Evolutionary conservation across 2,329 filamentous ascomycete genomes (phyloP).

Genomic region (Neofusicoccum cordaticola): DNA sequence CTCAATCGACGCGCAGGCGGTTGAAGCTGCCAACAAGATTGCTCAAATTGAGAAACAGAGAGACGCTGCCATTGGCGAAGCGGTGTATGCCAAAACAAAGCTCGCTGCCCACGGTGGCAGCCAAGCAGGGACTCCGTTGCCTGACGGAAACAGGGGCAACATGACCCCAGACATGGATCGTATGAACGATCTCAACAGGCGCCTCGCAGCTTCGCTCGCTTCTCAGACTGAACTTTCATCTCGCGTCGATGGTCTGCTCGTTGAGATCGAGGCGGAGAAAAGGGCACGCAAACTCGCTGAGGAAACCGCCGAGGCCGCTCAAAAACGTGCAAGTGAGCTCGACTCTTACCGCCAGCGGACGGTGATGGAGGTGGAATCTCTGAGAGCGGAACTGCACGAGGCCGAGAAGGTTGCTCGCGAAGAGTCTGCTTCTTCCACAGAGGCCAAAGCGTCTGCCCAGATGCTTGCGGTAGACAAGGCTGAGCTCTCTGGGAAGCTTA

Average conservation of each 20-base stretch:
- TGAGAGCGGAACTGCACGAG: conserved; percentile 82
- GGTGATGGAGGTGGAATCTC: conserved; percentile 76
- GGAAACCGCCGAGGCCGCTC: conserved; percentile 77
- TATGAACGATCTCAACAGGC: conserved; percentile 71
- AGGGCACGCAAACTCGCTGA: conserved; percentile 81
- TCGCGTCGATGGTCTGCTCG: conserved; percentile 65
- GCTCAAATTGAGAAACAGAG: conserved; percentile 93
- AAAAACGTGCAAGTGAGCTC: conserved; percentile 78
- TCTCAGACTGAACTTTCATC: conserved; percentile 76
- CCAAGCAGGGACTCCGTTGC: conserved; percentile 55
- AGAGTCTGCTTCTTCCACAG: conserved; percentile 71
- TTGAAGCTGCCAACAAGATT: conserved; percentile 81
- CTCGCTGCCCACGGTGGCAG: conserved; percentile 77
- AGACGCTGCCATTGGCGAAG: conserved; percentile 90
- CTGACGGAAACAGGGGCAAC: conserved; percentile 55
- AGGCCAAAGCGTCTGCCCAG: conserved; percentile 71
- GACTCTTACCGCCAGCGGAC: conserved; percentile 81
- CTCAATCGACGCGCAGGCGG: conserved; percentile 83
- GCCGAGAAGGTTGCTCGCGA: conserved; percentile 76
- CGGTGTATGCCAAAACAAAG: conserved; percentile 91
- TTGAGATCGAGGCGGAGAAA: conserved; percentile 77
- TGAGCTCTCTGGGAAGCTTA: conserved; percentile 67
- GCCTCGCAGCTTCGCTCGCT: conserved; percentile 77
- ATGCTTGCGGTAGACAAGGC: conserved; percentile 83
- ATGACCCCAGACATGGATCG: conserved; percentile 64